Base-by-base conservation (phyloP, 257 asterid genomes). In the Nicotiana otophora region DNA sequence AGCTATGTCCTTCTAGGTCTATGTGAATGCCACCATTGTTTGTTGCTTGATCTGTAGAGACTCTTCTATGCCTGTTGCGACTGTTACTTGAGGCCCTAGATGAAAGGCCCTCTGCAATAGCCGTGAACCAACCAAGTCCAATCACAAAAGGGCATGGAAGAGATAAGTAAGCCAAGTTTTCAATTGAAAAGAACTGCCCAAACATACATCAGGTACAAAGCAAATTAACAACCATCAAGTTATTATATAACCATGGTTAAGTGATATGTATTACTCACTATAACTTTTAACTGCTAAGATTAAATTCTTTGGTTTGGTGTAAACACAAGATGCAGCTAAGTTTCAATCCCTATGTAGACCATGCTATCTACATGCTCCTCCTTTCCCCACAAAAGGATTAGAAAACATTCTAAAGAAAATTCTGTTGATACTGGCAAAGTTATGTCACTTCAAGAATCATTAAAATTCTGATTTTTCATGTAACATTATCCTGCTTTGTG, bases 1-100 rank as follows among this genome's bases (percentile, higher is more conserved):
- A 91, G 88, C 88, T 83, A 64, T 87, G 72, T 83, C 90, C 91
- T 83, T 92, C 98, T 68, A 91, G 87, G 84, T 89, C 94, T 60
- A 92, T 89, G 77, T 82, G 89, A 80, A 74, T 79, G 62, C 86
- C 92, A 19, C 91, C 88, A 65, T 89, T 88, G 65, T 87, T 88
- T 65, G 87, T 74, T 82, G 92, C 84, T 83, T 82, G 94, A 85
- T 87, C 85, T 30, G 93, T 11, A 68, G 87, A 78, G 57, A 70
- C 84, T 90, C 93, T 90, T 86, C 92, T 87, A 26, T 91, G 93
- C 89, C 84, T 92, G 81, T 82, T 66, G 77, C 89, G 92, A 65
- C n/a, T 82, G 64, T 58, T 83, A 81, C 67, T 77, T 17, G 68
- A 23, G 14, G 20, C 66, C 66, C 82, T 69, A 19, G 88, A 26